Percentiles rank a stretch among this genome's conserved stretches.
Conservation (phyloP, 2,329 filamentous ascomycete species). For the Endothia cerciana region DNA sequence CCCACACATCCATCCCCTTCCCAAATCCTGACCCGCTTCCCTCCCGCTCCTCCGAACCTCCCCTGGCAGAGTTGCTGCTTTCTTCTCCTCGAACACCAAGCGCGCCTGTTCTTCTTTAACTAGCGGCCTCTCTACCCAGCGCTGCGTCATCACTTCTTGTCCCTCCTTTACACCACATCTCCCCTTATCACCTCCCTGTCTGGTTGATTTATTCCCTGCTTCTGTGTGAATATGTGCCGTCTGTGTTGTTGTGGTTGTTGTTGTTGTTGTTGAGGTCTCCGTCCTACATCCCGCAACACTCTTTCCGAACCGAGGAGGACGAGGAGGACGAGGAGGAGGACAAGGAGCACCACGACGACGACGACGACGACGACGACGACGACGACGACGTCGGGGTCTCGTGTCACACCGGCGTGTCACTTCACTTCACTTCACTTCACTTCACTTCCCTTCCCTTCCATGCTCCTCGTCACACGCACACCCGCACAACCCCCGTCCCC, state of each 20-base stretch:
- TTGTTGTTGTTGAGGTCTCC: background rate
- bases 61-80: background rate
- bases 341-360: too few relatives aligned
- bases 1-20: too few relatives aligned
- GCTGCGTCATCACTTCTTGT: conserved; percentile 1
- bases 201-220: background rate
- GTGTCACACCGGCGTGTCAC: background rate
- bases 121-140: background rate
- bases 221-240: background rate
- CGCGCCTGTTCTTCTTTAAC: background rate
- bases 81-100: background rate
- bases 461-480: conserved; percentile 1
- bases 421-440: background rate
- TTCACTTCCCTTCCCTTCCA: background rate
- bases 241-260: background rate
- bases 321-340: too few relatives aligned
- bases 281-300: background rate
- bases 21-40: too few relatives aligned
- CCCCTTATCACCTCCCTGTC: background rate
- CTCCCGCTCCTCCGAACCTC: background rate
- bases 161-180: background rate
- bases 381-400: background rate
- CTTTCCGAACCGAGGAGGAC: too few relatives aligned
- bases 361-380: too few relatives aligned
- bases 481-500: conserved; percentile 12